Base-by-base conservation (phyloP, 441 rosid species). In the Hura crepitans region DNA sequence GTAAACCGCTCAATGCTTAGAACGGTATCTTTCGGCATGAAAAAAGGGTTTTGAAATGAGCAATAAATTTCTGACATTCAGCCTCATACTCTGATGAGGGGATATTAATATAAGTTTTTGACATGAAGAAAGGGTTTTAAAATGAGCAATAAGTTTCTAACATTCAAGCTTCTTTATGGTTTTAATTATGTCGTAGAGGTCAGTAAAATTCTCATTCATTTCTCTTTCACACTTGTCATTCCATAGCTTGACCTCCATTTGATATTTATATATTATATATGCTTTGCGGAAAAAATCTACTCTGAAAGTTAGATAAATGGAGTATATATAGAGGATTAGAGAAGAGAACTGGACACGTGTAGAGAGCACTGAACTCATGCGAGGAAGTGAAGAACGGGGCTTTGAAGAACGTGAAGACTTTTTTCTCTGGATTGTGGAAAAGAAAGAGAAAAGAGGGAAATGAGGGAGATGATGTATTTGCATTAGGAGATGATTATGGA, bases 311-410 rank as follows among this genome's bases (percentile, higher is more conserved):
- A 31, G 77, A 78, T 56, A 72, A 78, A 18, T n/a, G 6, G 12
- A 71, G 23, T 27, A 54, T 68, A 63, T 4, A 68, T n/a, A 81
- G 80, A 82, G 79, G 86, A 83, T 73, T 92, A 98, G 99, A 95
- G 98, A 92, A 95, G 99, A 81, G 91, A 81, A 90, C 69, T 95
- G 99, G 98, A 82, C 97, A 95, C 99, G 98, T 93, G 98, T 97
- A 87, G 82, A 75, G 85, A 81, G 83, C 84, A 76, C 76, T 69
- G 65, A 76, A 77, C 83, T 79, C 72, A 78, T 80, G 79, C 80
- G 74, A 60, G 70, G 85, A 75, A 76, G 68, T 68, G 78, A 45
- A 62, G 80, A 72, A 69, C 78, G 80, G 80, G 74, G 86, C 78
- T 78, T 85, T 70, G 77, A 61, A 57, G n/a, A 79, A 51, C 77